Base-by-base conservation (phyloP, 495 filamentous ascomycete genomes). In the Aspergillus kassunensis region DNA sequence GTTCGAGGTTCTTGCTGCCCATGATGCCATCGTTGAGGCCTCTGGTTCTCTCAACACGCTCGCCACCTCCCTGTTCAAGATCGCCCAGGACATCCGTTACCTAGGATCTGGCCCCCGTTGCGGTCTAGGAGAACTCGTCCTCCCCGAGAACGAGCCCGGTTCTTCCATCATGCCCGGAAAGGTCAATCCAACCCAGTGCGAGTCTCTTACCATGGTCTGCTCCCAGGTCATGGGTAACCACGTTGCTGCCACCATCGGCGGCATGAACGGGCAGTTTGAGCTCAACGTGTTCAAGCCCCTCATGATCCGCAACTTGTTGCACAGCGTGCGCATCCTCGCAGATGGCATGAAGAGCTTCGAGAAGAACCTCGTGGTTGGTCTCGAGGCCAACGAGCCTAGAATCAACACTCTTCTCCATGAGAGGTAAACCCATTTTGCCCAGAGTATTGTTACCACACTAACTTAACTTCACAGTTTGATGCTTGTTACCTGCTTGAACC, bases 241-340 rank as follows among this genome's bases (percentile, higher is more conserved):
- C 69, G 85, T 87, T 37, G 89, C 93, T 25, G 81, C 88, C 39
- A 96, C 92, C 16, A 85, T 97, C 46, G 88, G 90, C 52, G 93
- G 92, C 61, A 95, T 95, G 79, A 95, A 92, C 74, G 93, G 93
- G 50, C 95, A 98, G 75, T 98, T 98, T 62, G 93, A 98, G 69
- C 82, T 98, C 59, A 98, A 98, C 70, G 93, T 98, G 39, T 98
- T 96, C 83, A 98, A 98, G 80, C 93, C 93, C 27, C 79, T 97
- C 36, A 78, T 98, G 62, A 97, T 98, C 74, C 79, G 86, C 65
- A 97, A 97, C 75, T 75, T 97, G 54, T 80, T 98, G 25, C 93
- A 97, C 79, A 93, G 89, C 72, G 73, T 86, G 43, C 80, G 91
- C 45, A 80, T 98, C 44, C 75, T 98, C 27, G 79, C 88, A 41